Base-by-base conservation (phyloP, 2,329 filamentous ascomycete species). In the Xylaria sp. region DNA sequence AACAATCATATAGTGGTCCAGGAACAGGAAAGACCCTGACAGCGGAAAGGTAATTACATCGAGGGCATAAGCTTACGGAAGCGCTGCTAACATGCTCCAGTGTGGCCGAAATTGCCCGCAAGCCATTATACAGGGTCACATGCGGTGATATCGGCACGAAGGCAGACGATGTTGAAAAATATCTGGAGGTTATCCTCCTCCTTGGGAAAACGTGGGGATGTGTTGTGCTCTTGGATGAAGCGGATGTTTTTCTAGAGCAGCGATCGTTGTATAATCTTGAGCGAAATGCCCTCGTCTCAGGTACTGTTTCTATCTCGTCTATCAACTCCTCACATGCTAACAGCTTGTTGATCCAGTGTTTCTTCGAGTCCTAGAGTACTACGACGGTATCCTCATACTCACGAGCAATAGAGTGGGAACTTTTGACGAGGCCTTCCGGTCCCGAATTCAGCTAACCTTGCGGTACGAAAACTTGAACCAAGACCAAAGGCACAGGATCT, bases 141-240 rank as follows among this genome's bases (percentile, higher is more conserved):
- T 70, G 67, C 38, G 70, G 68, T 2, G 69, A 72, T 19, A 72
- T 72, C 23, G 69, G 70, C 3, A 71, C 69, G 0, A 40, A 67
- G 38, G 61, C 68, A 2, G 64, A 66, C 28, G 53, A 47, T 0
- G 65, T 68, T 1, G 68, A 72, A 54, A 65, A 70, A 7, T 49
- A 57, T 49, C 54, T 57, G 5, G 54, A 57, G 43, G 64, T 61
- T 0, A 64, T 69, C 8, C 51, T 71, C 1, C 25, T 65, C 15
- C 62, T 71, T 0, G 68, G 69, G 4, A 69, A 70, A 46, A 62
- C 31, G 2, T 72, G 70, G 68, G 65, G 58, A 12, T 70, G 70
- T 17, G 69, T 72, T 1, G 61, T 72, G 0, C n/a, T 60, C 4
- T 9, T 60, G 1, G 57, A 60, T 8, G 53, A 51, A 35, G 52